Evolutionary conservation across 805 yeast species (phyloP), one percentile per base, ranked within the genome.

Genomic region (Debaryomyces maramus): DNA sequence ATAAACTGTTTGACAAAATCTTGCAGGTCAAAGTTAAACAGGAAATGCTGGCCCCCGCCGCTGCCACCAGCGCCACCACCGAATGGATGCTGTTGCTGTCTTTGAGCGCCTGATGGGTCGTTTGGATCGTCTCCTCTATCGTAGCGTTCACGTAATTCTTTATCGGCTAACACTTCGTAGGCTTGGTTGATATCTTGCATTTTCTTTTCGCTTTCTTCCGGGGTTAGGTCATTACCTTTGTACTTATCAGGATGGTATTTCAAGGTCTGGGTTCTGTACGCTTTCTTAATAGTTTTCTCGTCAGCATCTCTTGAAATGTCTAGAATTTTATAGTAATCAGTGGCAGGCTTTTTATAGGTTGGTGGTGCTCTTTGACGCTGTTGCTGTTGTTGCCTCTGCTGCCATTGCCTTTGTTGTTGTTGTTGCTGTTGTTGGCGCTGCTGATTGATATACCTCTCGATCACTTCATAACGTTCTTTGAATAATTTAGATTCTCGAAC

Each of bases 111-210:
- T 8, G 17, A 23, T 10, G 64, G 65, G 42, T 67, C 74, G 46
- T 72, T 73, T 5, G 81, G 80, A 53, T 75, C 80, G 34, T 70
- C 75, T 11, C 82, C 83, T 18, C 67, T 48, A 56, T 90, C 96
- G 53, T 85, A 91, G 34, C 80, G 75, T 32, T 68, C 75, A 43
- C 81, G 75, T 43, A 76, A 66, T 32, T 80, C 85, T 2, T 78
- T 77, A 49, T 85, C 80, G 7, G 89, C 77, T 26, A 91, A 70
- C 2, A 84, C 82, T 57, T 89, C 97, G 61, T 93, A 89, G 0
- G 98, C 98, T 56, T 85, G 88, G 61, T 91, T 93, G 47, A 91
- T 86, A 40, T 84, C 90, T 34, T 95, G 88, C 90, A 91, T 93
- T 53, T 85, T 87, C 36, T 70, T 70, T 61, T 88, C 96, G 26